Base-by-base conservation (phyloP, 2,329 filamentous ascomycete genomes). In the Calonectria montana region DNA sequence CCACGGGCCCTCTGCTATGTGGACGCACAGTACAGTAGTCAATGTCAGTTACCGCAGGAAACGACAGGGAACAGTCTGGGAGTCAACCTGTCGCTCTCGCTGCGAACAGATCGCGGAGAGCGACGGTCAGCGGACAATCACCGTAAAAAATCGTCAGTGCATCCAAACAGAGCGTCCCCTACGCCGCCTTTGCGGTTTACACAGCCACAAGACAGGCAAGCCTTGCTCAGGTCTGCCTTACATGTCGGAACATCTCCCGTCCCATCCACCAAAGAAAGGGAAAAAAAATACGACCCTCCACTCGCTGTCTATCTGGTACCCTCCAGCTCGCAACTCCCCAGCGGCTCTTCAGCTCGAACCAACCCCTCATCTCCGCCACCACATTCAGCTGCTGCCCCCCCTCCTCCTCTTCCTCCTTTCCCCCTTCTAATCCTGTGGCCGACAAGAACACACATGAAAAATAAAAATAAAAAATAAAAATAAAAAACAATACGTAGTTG, bases 61-160 rank as follows among this genome's bases (percentile, higher is more conserved):
- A 37, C 18, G n/a, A 43, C 57, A 66, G 37, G 55, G 27, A 59
- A 43, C 50, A 25, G n/a, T 39, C 43, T n/a, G 53, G 18, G 31
- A 37, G 37, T 37, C 29, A 57, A 37, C 29, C 50, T 41, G 29
- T 35, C 18, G 27, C 18, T 55, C 50, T 50, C 10, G 29, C 21
- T 29, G 53, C 55, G 53, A 65, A 66, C 62, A 65, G 67, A 65
- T 65, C 62, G 45, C 68, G 41, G n/a, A 65, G 53, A 37, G 62
- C 50, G 39, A 66, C 62, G 50, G 41, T 27, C 53, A 57, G 23
- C 21, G 21, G n/a, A 65, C 39, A 48, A 65, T n/a, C 62, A 61
- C 67, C 31, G 41, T 43, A 15, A 53, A 50, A 48, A 65, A 65
- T 37, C 10, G 31, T 61, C 57, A 61, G 57, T 61, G 57, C 53